Base-by-base conservation (phyloP, 495 filamentous ascomycete genomes). In the Rhypophila decipiens region DNA sequence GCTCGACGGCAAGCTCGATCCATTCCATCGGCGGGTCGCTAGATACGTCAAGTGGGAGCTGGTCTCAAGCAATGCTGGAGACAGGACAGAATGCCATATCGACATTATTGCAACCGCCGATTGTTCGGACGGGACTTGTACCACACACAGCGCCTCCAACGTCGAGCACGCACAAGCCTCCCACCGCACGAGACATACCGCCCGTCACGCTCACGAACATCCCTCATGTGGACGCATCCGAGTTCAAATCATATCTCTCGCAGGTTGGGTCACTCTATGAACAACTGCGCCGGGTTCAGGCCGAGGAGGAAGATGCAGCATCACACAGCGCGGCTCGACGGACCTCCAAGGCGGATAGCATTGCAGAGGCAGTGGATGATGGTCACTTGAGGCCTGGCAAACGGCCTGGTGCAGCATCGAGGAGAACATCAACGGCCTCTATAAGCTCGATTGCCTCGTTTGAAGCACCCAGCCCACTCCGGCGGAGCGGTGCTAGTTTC, bases 201-300 rank as follows among this genome's bases (percentile, higher is more conserved):
- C 91, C 93, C 0, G 93, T 99, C 7, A 85, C 88, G 0, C 72
- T 99, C 44, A 90, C 91, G 4, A 95, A 94, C 47, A 90, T 97
- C 42, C 79, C 84, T 1, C 85, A 86, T 54, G 76, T 97, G 24
- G 88, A 96, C 13, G 59, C 79, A 0, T 78, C 83, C 46, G 82
- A 80, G 18, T 97, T 99, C 64, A 81, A 81, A 35, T 73, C 85
- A 2, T 99, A 97, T 60, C 69, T 99, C 2, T 73, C 82, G 2
- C 84, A 93, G 61, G 85, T 93, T 19, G 87, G 87, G 9, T 76
- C 82, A 2, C 58, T 94, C 24, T 93, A 90, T 56, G 88, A 95
- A 60, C 85, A 87, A 15, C 79, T 94, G 47, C 81, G 86, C 53
- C 79, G 87, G 24, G 79, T 87, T 34, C 87, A 87, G 52, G 81